Evolutionary conservation across 2,329 filamentous ascomycete species (phyloP), one percentile per base, ranked within the genome.

Genomic region (Trichoderma guizhouense): DNA sequence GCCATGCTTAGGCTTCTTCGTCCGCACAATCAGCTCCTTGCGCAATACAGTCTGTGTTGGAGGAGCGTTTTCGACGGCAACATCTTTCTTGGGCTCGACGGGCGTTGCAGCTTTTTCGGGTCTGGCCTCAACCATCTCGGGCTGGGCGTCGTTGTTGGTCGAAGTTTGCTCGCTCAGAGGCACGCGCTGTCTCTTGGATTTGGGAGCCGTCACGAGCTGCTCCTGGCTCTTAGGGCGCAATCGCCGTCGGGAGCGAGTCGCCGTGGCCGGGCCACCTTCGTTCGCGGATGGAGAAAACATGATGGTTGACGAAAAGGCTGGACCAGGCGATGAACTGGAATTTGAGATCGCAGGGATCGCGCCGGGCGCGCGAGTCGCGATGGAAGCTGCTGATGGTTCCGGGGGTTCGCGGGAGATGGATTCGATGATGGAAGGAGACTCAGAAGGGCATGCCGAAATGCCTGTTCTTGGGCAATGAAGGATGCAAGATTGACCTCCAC

Each of bases 181-280:
- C 66, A 89, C 81, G 74, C 89, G 85, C 78, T 88, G 87, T 74
- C 89, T 86, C 82, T 91, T 91, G 14, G 88, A 86, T 80, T 90
- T 91, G 32, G 89, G 89, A 76, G 88, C 86, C 74, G 87, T 85
- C 63, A 82, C 80, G 67, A 87, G 80, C 77, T 82, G 84, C 72
- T 91, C 89, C 71, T 85, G 83, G 77, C 85, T 88, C 76, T 83
- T 79, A 65, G 89, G 89, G 72, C 89, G 87, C 79, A 89, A 89
- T 71, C 89, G 86, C 73, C 89, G 86, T 72, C 89, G 87, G 76
- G 88, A 89, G 74, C 89, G 86, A 69, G 87, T 89, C 67, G 87
- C 85, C 74, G 84, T 87, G 76, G 86, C 85, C 34, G 87, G 85
- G 76, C 86, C 86, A 76, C 85, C 84, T 74, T 86, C 84, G 75